Conservation (phyloP, 805 yeast genomes). For the Cyberlindnera xylosilytica region DNA sequence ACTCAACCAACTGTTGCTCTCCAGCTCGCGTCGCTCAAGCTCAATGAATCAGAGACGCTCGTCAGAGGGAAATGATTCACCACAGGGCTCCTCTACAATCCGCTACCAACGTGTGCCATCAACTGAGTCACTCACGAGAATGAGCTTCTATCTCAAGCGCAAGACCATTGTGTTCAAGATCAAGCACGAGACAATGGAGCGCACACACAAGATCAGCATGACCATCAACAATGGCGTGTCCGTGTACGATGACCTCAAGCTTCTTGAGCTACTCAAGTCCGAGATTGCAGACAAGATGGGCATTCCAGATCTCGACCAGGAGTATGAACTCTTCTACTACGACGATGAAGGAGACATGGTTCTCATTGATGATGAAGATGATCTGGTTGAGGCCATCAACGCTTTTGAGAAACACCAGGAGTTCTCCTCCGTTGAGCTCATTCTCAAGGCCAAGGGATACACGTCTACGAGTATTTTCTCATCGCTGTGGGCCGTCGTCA, state of each 20-base stretch:
- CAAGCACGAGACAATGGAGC: constrained; percentile 9
- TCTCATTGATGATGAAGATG: constrained; percentile 32
- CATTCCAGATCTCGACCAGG: constrained; percentile 14
- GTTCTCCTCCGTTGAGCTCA: constrained; percentile 16
- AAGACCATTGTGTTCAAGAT: constrained; percentile 23
- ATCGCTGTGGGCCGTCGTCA: constrained; percentile 9
- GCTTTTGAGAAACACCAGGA: constrained; percentile 10
- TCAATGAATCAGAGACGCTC: constrained; percentile 10
- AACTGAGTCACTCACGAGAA: constrained; percentile 22
- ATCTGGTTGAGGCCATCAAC: constrained; percentile 30
- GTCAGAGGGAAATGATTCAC: constrained; percentile 12
- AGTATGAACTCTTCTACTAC: constrained; percentile 32
- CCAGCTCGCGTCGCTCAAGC: constrained; percentile 23
- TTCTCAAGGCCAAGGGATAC: constrained; percentile 4
- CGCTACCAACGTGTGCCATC: constrained; percentile 19
- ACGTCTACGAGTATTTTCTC: too few relatives aligned
- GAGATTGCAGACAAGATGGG: constrained; percentile 26
- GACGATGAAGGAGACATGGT: constrained; percentile 39
- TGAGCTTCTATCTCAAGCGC: constrained; percentile 21
- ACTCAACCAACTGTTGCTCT: constrained; percentile 15
- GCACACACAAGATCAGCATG: constrained; percentile 25
- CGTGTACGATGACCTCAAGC: constrained; percentile 21
- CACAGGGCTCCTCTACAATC: constrained; percentile 2
- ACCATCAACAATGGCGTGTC: constrained; percentile 21
- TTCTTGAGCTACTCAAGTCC: constrained; percentile 22